Conservation (phyloP, 768 basidiomycete species). For the Clathrus columnatus region DNA sequence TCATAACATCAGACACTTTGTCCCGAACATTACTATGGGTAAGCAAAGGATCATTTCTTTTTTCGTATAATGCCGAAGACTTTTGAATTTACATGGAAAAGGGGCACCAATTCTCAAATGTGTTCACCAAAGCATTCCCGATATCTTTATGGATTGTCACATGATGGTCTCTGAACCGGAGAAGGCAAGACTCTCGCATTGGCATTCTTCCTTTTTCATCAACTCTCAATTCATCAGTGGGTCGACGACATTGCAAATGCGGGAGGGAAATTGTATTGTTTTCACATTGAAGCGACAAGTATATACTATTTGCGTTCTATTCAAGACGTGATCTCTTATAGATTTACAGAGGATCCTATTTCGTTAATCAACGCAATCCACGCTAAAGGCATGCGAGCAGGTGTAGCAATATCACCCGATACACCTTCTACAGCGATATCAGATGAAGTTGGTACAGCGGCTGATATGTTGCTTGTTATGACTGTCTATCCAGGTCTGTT, state of each 20-base stretch:
- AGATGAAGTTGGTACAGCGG: constrained; percentile 69
- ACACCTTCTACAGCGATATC: constrained; percentile 86
- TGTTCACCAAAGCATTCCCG: constrained; percentile 79
- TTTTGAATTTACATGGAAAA: constrained; percentile 22
- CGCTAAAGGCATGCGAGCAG: constrained; percentile 81
- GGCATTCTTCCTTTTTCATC: background rate
- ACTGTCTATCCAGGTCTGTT: constrained; percentile 85
- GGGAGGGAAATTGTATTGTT: constrained; percentile 91
- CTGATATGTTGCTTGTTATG: constrained; percentile 97
- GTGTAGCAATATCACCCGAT: constrained; percentile 93
- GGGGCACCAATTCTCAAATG: constrained; percentile 84
- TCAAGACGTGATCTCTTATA: background rate
- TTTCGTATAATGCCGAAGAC: background rate
- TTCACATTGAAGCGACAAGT: constrained; percentile 94
- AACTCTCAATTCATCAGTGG: constrained; percentile 52
- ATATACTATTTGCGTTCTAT: constrained; percentile 20
- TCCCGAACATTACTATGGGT: constrained; percentile 99
- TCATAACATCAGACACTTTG: constrained; percentile 69
- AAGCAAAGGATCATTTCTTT: too few relatives aligned
- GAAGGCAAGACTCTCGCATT: constrained; percentile 40
- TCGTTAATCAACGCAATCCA: constrained; percentile 77
- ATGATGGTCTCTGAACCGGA: constrained; percentile 98
- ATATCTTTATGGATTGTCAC: constrained; percentile 99
- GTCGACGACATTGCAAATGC: constrained; percentile 93
- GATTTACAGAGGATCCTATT: constrained; percentile 51